Evolutionary conservation across 495 filamentous ascomycete genomes (phyloP).

Genomic region (Mycothermus thermophilus): DNA sequence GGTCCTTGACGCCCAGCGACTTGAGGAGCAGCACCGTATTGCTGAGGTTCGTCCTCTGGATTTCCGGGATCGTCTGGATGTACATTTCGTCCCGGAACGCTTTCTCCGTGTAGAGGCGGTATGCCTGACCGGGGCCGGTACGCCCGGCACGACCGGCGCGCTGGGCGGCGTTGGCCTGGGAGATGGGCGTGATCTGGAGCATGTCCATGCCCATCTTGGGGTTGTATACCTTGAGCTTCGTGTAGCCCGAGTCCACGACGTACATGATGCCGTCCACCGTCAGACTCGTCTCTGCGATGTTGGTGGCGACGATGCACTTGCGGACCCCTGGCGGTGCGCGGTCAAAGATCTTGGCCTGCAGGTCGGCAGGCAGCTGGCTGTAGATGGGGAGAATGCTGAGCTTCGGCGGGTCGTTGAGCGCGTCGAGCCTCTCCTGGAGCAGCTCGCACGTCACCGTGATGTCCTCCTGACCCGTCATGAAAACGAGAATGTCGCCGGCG

Average conservation of each 20-base stretch:
- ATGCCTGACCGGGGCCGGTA: conserved; percentile 92
- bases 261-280: conserved; percentile 99
- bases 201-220: conserved; percentile 99
- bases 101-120: conserved; percentile 83
- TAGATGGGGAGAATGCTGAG: conserved; percentile 95
- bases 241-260: conserved; percentile 91
- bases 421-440: conserved; percentile 72
- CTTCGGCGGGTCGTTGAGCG: conserved; percentile 88
- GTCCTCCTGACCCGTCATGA: conserved; percentile 99
- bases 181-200: conserved; percentile 94
- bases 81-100: conserved; percentile 96
- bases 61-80: conserved; percentile 95
- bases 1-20: conserved; percentile 82
- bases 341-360: conserved; percentile 97
- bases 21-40: conserved; percentile 94
- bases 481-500: conserved; percentile 86
- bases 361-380: conserved; percentile 97
- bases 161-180: conserved; percentile 89
- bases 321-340: conserved; percentile 76
- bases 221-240: conserved; percentile 97
- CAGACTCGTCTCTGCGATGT: conserved; percentile 95
- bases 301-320: conserved; percentile 96
- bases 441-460: conserved; percentile 95
- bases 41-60: conserved; percentile 88
- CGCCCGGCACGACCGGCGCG: conserved; percentile 87